phyloP scores from a whole-genome alignment of 2,329 filamentous ascomycete species.

The Fusarium mexicanum region DNA sequence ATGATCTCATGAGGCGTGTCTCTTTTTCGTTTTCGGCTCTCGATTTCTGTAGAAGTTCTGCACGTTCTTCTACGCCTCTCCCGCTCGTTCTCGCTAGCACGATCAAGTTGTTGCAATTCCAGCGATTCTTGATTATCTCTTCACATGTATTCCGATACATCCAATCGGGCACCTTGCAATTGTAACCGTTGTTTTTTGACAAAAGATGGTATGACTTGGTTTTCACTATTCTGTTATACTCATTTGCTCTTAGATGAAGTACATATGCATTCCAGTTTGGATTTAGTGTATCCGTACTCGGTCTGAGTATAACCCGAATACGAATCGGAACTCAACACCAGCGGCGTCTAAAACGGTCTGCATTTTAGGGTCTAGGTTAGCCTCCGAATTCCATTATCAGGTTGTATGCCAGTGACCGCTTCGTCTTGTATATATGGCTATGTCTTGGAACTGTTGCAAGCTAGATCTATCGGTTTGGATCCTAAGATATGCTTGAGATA shows the following conservation, averaged over 20 bases:
- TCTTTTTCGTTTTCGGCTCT: slow-evolving; percentile 40
- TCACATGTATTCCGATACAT: neutral
- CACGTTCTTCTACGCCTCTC: slow-evolving; percentile 10
- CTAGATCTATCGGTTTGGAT: neutral
- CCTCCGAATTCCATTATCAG: neutral
- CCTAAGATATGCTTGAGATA: neutral
- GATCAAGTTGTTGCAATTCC: neutral
- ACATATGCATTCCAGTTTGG: neutral
- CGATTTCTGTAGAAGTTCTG: neutral
- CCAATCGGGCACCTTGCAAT: slow-evolving; percentile 24
- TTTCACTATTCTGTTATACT: neutral
- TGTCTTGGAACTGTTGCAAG: neutral
- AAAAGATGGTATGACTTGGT: neutral
- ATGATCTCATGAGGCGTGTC: slow-evolving; percentile 23
- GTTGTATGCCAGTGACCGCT: neutral
- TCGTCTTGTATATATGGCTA: neutral
- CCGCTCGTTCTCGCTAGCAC: slow-evolving; percentile 14
- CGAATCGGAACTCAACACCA: neutral
- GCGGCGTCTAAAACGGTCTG: neutral
- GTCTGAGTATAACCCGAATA: neutral
- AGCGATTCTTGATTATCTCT: neutral
- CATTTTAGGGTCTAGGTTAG: neutral
- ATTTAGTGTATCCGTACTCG: slow-evolving; percentile 1
- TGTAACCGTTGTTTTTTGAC: neutral
- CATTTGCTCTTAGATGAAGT: neutral